Percentiles rank a stretch among this genome's conserved stretches.
phyloP scores from a whole-genome alignment of 2,329 filamentous ascomycete species.

The Colletotrichum karsti region DNA sequence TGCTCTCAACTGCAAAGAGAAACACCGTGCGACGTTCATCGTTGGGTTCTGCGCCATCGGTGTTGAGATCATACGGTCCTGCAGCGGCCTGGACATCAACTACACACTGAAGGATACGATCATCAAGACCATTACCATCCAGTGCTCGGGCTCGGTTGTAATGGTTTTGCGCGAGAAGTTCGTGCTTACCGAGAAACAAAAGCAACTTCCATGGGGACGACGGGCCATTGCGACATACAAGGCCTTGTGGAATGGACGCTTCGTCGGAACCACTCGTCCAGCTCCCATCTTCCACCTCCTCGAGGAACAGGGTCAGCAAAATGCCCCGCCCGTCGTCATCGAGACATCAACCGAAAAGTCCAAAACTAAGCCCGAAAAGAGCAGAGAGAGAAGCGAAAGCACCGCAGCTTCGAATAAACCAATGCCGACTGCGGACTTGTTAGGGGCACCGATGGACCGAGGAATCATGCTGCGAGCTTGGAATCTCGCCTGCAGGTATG shows the following conservation, averaged over 20 bases:
- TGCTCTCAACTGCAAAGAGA: background rate
- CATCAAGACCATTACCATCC: background rate
- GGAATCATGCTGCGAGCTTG: background rate
- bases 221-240: constrained; percentile 8
- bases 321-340: background rate
- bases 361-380: background rate
- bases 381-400: background rate
- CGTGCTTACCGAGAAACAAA: constrained; percentile 20
- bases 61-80: background rate
- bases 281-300: constrained; percentile 16
- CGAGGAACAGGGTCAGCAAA: background rate
- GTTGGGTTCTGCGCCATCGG: constrained; percentile 10
- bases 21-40: background rate
- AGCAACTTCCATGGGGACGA: background rate
- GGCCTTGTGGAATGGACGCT: constrained; percentile 13
- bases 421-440: no score
- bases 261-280: constrained; percentile 4
- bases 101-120: constrained; percentile 2
- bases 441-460: background rate
- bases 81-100: background rate
- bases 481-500: background rate
- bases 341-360: background rate
- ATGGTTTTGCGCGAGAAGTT: constrained; percentile 17
- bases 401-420: no score
- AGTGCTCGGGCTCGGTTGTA: constrained; percentile 5